phyloP scores from a whole-genome alignment of 495 filamentous ascomycete species.

The Stereocaulon alpinum region DNA sequence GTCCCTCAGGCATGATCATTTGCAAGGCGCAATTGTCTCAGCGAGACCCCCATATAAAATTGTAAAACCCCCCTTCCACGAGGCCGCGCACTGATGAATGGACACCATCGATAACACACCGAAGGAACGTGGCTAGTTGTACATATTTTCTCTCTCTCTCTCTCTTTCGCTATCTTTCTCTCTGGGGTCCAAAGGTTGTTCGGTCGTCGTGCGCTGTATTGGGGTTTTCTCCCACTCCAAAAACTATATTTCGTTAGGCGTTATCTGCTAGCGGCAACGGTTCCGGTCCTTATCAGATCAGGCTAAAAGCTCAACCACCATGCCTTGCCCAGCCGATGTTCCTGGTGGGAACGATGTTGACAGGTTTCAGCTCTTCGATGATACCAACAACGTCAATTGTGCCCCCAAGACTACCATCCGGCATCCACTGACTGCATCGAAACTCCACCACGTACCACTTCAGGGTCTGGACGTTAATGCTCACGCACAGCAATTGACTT shows the following conservation, averaged over 20 bases:
- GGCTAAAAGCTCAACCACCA: background rate
- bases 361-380: constrained; percentile 17
- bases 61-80: background rate
- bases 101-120: background rate
- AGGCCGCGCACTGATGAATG: background rate
- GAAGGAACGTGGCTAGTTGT: constrained; percentile 1
- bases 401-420: constrained; percentile 15
- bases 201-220: background rate
- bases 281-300: constrained; percentile 8
- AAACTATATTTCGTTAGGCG: background rate
- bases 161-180: too few species aligned
- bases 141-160: background rate
- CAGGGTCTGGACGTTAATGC: constrained; percentile 11
- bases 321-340: constrained; percentile 13
- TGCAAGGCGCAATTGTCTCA: background rate
- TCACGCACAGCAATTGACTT: constrained; percentile 9
- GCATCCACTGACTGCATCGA: constrained; percentile 18
- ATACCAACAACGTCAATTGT: constrained; percentile 16
- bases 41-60: background rate
- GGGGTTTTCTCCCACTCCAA: background rate
- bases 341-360: constrained; percentile 10
- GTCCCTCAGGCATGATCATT: background rate
- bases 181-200: background rate
- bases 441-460: constrained; percentile 21
- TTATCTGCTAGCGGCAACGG: constrained; percentile 6